These are phyloP conservation scores for Alternaria panax DNA, from an alignment of 2,329 filamentous ascomycete species.

Conservation along the genomic window DNA sequence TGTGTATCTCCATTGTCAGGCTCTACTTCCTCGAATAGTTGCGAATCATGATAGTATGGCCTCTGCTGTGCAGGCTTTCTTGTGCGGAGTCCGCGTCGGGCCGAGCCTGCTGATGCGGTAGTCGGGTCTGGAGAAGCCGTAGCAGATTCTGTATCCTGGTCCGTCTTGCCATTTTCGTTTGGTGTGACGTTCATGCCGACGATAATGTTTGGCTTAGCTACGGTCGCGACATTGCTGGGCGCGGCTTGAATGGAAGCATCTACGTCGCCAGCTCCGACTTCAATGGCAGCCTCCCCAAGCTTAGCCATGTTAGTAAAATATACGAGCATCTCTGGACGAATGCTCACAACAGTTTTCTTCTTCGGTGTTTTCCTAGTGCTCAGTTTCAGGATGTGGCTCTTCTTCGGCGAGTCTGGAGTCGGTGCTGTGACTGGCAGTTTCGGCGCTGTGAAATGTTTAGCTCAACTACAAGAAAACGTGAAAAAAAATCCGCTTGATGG, in stretches of 20 bases:
- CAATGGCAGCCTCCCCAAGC: slow-evolving; percentile 27
- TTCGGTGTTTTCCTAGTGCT: slow-evolving; percentile 30
- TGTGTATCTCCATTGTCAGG: slow-evolving; percentile 17
- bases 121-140: slow-evolving; percentile 33
- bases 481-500: neutral
- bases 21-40: slow-evolving; percentile 37
- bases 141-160: slow-evolving; percentile 12
- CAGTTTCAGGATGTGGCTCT: slow-evolving; percentile 31
- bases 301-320: slow-evolving; percentile 18
- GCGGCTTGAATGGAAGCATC: slow-evolving; percentile 11
- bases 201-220: slow-evolving; percentile 8
- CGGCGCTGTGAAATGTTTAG: slow-evolving; percentile 21
- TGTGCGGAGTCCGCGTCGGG: slow-evolving; percentile 42
- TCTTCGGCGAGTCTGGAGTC: slow-evolving; percentile 28
- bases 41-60: slow-evolving; percentile 45
- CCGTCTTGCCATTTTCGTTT: slow-evolving; percentile 4
- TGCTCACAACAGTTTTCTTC: slow-evolving; percentile 34
- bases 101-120: slow-evolving; percentile 26
- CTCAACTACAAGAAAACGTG: slow-evolving; percentile 1
- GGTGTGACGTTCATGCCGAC: slow-evolving; percentile 6
- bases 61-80: slow-evolving; percentile 46
- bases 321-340: neutral
- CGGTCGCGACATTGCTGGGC: slow-evolving; percentile 6
- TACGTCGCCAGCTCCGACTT: slow-evolving; percentile 14
- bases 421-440: slow-evolving; percentile 13